Evolutionary conservation across 176 grass and related monocot species (phyloP).

Genomic region (Carex scoparia): DNA sequence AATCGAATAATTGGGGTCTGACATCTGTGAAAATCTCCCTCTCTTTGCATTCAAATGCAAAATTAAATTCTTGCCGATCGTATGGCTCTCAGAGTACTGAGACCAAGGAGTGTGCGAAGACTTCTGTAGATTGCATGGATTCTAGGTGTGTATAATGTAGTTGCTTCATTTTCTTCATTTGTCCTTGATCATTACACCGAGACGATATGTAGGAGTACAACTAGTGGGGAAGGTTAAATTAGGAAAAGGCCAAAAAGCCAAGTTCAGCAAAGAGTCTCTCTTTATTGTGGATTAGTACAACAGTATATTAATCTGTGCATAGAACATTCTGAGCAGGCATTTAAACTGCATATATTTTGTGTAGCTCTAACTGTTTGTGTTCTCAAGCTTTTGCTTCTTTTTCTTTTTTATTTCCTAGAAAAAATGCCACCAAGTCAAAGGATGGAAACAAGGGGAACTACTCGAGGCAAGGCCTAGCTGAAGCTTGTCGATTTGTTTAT

Average conservation of each 20-base stretch:
- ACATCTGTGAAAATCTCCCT: constrained; percentile 21
- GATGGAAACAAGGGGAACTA: constrained; percentile 15
- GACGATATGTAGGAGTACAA: neutral
- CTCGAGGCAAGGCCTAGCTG: constrained; percentile 50
- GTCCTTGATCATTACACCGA: neutral
- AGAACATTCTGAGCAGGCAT: neutral
- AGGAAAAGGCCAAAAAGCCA: neutral
- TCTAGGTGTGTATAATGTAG: constrained; percentile 30
- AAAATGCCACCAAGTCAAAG: constrained; percentile 23
- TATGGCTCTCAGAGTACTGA: constrained; percentile 44
- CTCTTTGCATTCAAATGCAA: constrained; percentile 23
- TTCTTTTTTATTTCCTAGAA: constrained; percentile 17
- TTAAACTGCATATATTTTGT: neutral
- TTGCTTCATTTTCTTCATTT: neutral
- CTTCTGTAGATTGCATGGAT: constrained; percentile 31
- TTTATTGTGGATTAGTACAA: neutral
- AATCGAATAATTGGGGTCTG: constrained; percentile 31
- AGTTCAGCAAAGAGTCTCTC: neutral
- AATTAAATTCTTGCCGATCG: constrained; percentile 34
- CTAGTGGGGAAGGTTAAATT: neutral
- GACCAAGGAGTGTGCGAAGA: constrained; percentile 32
- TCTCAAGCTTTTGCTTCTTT: constrained; percentile 29
- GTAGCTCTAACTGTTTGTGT: constrained; percentile 26
- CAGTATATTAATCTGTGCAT: neutral
- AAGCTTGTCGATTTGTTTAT: constrained; percentile 81